Conservation (phyloP, 176 grass and related monocot genomes). For the Cymbopogon citratus region DNA sequence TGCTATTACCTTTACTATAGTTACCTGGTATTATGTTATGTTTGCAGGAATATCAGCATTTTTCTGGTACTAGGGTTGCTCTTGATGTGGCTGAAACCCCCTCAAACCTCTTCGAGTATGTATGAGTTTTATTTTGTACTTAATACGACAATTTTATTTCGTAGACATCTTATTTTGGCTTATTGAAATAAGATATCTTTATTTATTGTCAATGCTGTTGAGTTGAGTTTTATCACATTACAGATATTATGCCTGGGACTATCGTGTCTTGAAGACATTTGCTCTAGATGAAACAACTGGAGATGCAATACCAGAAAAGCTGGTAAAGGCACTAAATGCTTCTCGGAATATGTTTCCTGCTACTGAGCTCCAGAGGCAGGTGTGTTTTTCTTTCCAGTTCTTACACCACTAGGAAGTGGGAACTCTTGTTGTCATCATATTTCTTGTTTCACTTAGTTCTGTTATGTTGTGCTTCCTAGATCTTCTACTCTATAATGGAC, state of each 20-base stretch:
- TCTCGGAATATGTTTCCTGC: constrained; percentile 76
- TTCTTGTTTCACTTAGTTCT: constrained; percentile 10
- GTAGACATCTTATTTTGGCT: background rate
- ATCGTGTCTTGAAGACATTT: constrained; percentile 82
- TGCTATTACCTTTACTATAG: background rate
- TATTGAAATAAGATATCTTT: constrained; percentile 2
- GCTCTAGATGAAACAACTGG: constrained; percentile 78
- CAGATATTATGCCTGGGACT: constrained; percentile 96
- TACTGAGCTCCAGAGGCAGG: constrained; percentile 90
- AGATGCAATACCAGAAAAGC: constrained; percentile 75
- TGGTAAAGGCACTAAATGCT: constrained; percentile 76
- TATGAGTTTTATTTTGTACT: constrained; percentile 3
- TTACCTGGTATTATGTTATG: constrained; percentile 14
- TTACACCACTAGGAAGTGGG: background rate
- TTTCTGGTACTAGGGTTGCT: constrained; percentile 93
- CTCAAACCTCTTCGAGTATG: constrained; percentile 94
- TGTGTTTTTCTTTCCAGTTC: constrained; percentile 18
- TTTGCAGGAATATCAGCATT: constrained; percentile 97
- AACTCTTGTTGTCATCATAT: background rate
- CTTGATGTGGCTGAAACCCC: constrained; percentile 93
- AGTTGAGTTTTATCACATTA: constrained; percentile 12
- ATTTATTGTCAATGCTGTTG: constrained; percentile 4
- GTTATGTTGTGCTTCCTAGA: constrained; percentile 24
- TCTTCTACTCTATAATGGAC: constrained; percentile 95
- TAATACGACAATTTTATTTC: background rate